Base-by-base conservation (phyloP, 768 basidiomycete species). In the Kwoniella sp. region DNA sequence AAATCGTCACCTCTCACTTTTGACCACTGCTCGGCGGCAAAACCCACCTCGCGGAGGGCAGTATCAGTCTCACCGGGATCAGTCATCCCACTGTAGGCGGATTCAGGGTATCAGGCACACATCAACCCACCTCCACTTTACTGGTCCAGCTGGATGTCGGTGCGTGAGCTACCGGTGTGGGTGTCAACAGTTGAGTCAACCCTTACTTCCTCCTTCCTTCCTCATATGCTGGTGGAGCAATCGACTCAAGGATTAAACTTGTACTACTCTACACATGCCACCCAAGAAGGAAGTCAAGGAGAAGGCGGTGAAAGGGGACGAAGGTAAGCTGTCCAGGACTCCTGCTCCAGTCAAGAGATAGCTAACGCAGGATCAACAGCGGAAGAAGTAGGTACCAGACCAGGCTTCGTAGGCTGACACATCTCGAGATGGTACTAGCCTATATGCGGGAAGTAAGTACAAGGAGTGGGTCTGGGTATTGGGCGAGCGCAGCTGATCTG, bases 381-480 rank as follows among this genome's bases (percentile, higher is more conserved):
- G 47, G 67, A 73, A 42, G 59, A 68, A 33, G 66, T 64, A 12
- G 46, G 62, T 46, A 10, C 19, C 28, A 7, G 1, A 11, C 22
- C 26, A 12, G 11, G 43, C 33, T 5, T 25, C 29, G 7, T 11
- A 33, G 8, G 5, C 29, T 10, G 6, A 28, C 17, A 27, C 29
- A 17, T 23, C 7, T 10, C 3, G 31, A 73, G 70, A 43, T 74
- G 53, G 79, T 92, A 3, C 74, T 89, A 40, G 82, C 85, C 56
- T 92, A 92, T 72, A 76, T 92, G 65, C 87, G 84, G 78, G 52
- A 54, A 12, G 52, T 54, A 29, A 45, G 52, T 38, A 33, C 15
- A 41, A 7, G 12, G 14, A 34, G 14, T 17, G 14, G 14, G 33
- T 14, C 17, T 34, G 33, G 3, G 8, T 34, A 14, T 34, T 34